phyloP scores from a whole-genome alignment of 2,329 filamentous ascomycete genomes.

The Akanthomyces dipterigenus region DNA sequence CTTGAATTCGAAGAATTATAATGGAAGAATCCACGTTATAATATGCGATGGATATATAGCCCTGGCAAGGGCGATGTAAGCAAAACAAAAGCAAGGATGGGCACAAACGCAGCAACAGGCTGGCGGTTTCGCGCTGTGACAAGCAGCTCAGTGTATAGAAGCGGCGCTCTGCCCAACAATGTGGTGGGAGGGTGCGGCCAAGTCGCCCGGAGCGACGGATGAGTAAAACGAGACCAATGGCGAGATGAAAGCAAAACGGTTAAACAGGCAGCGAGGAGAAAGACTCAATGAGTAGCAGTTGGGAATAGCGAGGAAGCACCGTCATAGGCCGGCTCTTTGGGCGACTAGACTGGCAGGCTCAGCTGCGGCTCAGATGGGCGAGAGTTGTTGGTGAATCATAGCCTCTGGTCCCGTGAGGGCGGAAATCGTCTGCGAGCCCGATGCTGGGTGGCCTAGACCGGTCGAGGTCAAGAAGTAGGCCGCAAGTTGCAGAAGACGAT shows the following conservation, averaged over 20 bases:
- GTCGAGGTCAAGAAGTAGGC: not conserved
- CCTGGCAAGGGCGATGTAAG: not conserved
- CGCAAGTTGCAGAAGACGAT: not conserved
- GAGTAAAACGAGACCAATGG: not conserved
- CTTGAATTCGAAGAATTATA: not conserved
- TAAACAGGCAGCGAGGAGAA: not conserved
- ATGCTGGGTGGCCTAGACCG: not conserved
- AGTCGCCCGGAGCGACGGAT: not conserved
- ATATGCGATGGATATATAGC: not conserved
- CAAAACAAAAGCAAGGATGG: not conserved
- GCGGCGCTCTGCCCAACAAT: not conserved
- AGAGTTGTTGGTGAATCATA: not conserved
- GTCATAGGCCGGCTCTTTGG: not conserved
- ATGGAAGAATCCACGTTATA: not conserved
- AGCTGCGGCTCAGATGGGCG: constrained; percentile 4
- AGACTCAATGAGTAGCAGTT: not conserved
- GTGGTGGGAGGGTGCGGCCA: not conserved
- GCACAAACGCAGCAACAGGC: not conserved
- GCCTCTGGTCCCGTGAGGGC: not conserved
- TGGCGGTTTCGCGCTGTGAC: not conserved
- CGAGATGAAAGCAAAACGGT: not conserved
- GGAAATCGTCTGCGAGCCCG: not conserved
- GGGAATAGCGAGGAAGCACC: not conserved
- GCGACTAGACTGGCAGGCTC: not conserved
- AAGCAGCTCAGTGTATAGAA: not conserved